Percentiles rank a stretch among this genome's conserved stretches.
phyloP scores from a whole-genome alignment of 2,329 filamentous ascomycete species.

The Fusarium tjaetaba region DNA sequence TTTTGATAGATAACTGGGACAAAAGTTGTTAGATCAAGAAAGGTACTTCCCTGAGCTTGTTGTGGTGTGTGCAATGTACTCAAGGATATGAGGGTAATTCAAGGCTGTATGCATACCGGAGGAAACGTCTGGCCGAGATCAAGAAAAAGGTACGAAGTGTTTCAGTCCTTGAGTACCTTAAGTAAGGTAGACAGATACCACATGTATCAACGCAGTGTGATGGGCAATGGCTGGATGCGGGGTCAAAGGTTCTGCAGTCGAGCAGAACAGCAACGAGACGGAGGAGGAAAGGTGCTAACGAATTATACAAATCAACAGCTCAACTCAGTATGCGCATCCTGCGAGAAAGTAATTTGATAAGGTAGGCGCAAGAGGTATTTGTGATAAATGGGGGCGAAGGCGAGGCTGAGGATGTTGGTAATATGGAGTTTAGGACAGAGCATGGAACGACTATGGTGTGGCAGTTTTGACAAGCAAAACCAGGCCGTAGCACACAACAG shows the following conservation, averaged over 20 bases:
- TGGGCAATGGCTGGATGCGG: constrained; percentile 34
- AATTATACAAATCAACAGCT: constrained; percentile 22
- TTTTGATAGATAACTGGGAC: constrained; percentile 7
- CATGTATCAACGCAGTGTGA: constrained; percentile 12
- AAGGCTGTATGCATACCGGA: constrained; percentile 27
- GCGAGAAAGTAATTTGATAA: neutral
- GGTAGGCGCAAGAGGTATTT: neutral
- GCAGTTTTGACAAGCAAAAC: constrained; percentile 23
- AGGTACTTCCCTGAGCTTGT: neutral
- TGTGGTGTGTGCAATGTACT: neutral
- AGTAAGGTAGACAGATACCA: constrained; percentile 10
- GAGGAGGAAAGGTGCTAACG: constrained; percentile 30
- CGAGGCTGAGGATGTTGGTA: constrained; percentile 29
- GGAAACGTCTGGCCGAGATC: constrained; percentile 13
- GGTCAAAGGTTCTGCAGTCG: constrained; percentile 24
- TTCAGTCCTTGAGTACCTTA: constrained; percentile 19
- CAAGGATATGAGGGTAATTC: neutral
- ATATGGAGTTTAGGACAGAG: constrained; percentile 22
- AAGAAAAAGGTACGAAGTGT: constrained; percentile 25
- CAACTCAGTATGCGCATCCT: neutral
- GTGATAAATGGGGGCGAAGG: constrained; percentile 8
- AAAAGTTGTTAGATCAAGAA: constrained; percentile 14
- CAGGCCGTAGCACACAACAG: constrained; percentile 11
- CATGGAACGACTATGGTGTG: constrained; percentile 22
- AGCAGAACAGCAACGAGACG: constrained; percentile 19